Conservation (phyloP, 2,329 filamentous ascomycete species). For the Ceratocystis albifundus region DNA sequence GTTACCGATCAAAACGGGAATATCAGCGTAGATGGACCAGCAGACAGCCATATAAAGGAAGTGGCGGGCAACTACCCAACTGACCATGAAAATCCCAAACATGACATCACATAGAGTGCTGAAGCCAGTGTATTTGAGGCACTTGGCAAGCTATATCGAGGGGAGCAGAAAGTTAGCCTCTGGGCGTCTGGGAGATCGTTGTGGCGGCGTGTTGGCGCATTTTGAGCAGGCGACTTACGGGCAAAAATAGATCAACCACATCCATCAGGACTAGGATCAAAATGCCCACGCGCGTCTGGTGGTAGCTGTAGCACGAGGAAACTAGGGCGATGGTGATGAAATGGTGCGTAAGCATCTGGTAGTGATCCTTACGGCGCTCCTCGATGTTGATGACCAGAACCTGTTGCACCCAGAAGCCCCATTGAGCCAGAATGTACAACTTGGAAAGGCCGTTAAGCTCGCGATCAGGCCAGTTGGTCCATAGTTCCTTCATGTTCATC, state of each 20-base stretch:
- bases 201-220: background rate
- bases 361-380: conserved; percentile 84
- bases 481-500: conserved; percentile 64
- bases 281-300: conserved; percentile 77
- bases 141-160: conserved; percentile 61
- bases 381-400: conserved; percentile 91
- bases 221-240: conserved; percentile 43
- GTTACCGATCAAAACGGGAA: conserved; percentile 48
- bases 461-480: conserved; percentile 72
- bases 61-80: conserved; percentile 77
- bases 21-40: conserved; percentile 66
- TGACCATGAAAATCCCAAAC: conserved; percentile 75
- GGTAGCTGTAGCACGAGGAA: conserved; percentile 71
- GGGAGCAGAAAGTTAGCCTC: conserved; percentile 21
- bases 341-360: conserved; percentile 93
- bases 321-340: conserved; percentile 77
- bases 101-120: conserved; percentile 64
- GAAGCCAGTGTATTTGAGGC: conserved; percentile 78
- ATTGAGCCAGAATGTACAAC: conserved; percentile 79
- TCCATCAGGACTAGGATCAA: conserved; percentile 90
- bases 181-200: background rate
- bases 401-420: conserved; percentile 89
- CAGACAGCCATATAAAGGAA: conserved; percentile 66
- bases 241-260: conserved; percentile 75
- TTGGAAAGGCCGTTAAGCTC: conserved; percentile 67